Percentiles rank a stretch among this genome's conserved stretches.
These are phyloP conservation scores for Blepharisma stoltei DNA, from an alignment of 73 alveolate species.

Conservation along the genomic window DNA sequence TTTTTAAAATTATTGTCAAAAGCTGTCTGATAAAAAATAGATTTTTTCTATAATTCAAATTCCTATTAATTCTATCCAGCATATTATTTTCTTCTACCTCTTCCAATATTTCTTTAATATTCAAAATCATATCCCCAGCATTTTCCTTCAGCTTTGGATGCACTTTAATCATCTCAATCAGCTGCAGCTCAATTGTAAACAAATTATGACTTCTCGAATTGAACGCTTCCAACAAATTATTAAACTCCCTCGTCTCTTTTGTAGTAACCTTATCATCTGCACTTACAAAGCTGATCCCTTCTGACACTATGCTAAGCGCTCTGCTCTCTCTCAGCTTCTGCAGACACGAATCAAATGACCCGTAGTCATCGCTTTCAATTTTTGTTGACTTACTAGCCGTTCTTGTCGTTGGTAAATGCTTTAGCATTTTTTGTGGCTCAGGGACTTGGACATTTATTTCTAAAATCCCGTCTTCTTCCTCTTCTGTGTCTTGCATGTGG, in stretches of 20 bases:
- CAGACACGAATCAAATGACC: not conserved
- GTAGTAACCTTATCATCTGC: not conserved
- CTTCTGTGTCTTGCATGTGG: not conserved
- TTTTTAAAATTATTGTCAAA: too few relatives aligned
- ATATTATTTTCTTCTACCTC: slow-evolving; percentile 30
- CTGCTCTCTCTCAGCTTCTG: slow-evolving; percentile 19
- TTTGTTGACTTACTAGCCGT: slow-evolving; percentile 21
- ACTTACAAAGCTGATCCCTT: not conserved
- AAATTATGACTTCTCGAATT: not conserved
- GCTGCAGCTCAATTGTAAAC: not conserved
- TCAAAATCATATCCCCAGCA: not conserved
- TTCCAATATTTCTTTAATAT: slow-evolving; percentile 28
- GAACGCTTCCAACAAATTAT: not conserved
- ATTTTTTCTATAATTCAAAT: slow-evolving; percentile 28
- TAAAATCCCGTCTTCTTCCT: not conserved
- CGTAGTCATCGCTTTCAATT: slow-evolving; percentile 21
- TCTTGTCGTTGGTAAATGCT: not conserved
- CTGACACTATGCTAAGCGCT: not conserved
- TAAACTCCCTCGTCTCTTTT: too few relatives aligned
- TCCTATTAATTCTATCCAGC: slow-evolving; percentile 28
- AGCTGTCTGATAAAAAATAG: too few relatives aligned
- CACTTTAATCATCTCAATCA: not conserved
- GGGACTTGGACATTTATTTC: not conserved
- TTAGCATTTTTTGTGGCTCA: not conserved
- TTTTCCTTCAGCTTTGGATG: slow-evolving; percentile 8